Evolutionary conservation across 1,139 yeast genomes (phyloP), one percentile per base, ranked within the genome.

Genomic region (Debaryomyces psychrophilus): DNA sequence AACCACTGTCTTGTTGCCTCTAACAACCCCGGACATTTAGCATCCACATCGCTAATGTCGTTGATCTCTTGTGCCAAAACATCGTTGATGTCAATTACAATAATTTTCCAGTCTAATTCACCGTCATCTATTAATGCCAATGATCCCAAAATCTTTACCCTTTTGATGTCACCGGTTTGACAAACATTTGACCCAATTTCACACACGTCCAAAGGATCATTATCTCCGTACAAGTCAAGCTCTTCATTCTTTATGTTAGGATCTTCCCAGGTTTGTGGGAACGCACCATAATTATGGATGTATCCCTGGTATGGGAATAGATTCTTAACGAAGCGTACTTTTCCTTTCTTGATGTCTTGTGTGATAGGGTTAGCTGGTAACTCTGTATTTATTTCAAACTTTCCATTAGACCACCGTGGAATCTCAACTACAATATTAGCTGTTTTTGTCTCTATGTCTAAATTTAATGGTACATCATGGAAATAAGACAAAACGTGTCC

Each of bases 231-330:
- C 49, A 88, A 83, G 51, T 81, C 81, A 45, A 92, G 82, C 54
- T 81, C 86, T 49, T 84, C 83, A 68, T 85, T 83, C 48, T 72
- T 65, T 38, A 64, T 65, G 56, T 81, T 82, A 48, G 95, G 95
- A 61, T 90, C 95, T 69, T 90, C 97, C 98, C 98, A 93, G 23
- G 99, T 93, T 73, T 92, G 98, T 41, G 99, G 97, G 68, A 93
- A 80, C n/a, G 98, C 97, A 53, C 99, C 98, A 66, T 92, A 92
- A 72, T 92, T 92, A 72, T 89, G 96, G 53, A 93, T 81, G 71
- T 89, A 89, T 50, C 97, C 97, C 61, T 87, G 90, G 69, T 82
- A 87, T 34, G 97, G 97, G 81, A 88, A 90, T 60, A 90, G 79
- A 73, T 90, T 90, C 69, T 89, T 79, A 37, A 90, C 95, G 57